These are phyloP conservation scores for Aspergillus carlsbadensis DNA, from an alignment of 495 filamentous ascomycete genomes.

Conservation along the genomic window DNA sequence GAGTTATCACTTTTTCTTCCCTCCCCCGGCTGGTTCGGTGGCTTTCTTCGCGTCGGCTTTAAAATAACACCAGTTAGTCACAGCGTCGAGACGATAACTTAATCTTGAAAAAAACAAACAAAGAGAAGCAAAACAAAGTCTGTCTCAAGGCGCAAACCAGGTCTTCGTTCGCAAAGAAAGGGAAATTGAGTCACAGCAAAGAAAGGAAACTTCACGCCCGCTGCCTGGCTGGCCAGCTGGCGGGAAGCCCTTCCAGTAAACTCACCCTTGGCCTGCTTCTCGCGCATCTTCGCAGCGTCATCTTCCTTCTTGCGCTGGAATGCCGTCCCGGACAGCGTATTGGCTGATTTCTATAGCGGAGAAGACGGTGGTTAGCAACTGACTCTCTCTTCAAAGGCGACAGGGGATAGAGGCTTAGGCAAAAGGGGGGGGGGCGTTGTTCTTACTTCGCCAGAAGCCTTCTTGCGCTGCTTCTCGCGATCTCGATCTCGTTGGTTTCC, in stretches of 20 bases:
- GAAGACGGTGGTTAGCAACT: not conserved
- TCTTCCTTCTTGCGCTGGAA: conserved; percentile 71
- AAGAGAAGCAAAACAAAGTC: not conserved
- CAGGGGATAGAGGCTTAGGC: not conserved
- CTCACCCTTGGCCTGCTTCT: conserved; percentile 84
- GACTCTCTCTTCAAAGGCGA: too few species aligned
- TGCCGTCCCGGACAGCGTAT: conserved; percentile 61
- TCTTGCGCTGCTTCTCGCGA: conserved; percentile 78
- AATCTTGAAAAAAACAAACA: not conserved
- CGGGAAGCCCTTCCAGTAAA: not conserved
- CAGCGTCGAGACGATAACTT: too few species aligned
- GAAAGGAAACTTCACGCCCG: too few species aligned
- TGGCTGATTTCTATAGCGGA: conserved; percentile 60
- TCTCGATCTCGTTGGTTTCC: conserved; percentile 92
- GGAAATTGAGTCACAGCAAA: too few species aligned
- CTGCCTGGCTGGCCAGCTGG: too few species aligned
- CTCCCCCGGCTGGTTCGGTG: conserved; percentile 8
- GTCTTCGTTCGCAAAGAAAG: too few species aligned
- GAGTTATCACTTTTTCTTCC: conserved; percentile 9
- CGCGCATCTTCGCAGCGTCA: conserved; percentile 79
- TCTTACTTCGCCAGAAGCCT: conserved; percentile 46
- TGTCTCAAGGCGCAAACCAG: too few species aligned
- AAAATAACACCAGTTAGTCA: not conserved
- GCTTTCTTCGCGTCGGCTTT: conserved; percentile 34
- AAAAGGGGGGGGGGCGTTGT: not conserved